These are phyloP conservation scores for Pyrenophora seminiperda DNA, from an alignment of 2,329 filamentous ascomycete genomes.

Conservation along the genomic window DNA sequence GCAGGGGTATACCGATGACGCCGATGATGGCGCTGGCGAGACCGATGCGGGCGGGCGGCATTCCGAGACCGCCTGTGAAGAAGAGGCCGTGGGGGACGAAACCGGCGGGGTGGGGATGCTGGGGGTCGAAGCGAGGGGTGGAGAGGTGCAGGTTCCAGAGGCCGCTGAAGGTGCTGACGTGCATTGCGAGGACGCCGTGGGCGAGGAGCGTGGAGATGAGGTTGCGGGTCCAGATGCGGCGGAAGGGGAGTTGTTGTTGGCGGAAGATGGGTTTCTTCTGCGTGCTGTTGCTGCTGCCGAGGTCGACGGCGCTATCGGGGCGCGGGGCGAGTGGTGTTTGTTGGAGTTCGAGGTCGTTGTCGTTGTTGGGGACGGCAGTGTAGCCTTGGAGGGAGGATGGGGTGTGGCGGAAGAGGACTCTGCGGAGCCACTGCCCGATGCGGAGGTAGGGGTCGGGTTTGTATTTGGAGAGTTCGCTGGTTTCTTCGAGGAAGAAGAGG, in stretches of 20 bases:
- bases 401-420: constrained; percentile 40
- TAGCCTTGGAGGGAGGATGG: constrained; percentile 37
- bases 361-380: constrained; percentile 33
- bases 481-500: constrained; percentile 70
- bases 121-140: constrained; percentile 50
- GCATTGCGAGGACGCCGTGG: constrained; percentile 54
- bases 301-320: constrained; percentile 1
- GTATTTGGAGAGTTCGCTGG: constrained; percentile 49
- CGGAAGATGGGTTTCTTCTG: constrained; percentile 13
- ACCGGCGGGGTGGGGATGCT: constrained; percentile 38
- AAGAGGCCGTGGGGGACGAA: constrained; percentile 49
- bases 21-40: constrained; percentile 56
- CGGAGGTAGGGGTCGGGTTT: constrained; percentile 50
- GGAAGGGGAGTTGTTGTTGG: constrained; percentile 51
- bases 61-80: constrained; percentile 57
- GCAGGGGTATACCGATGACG: constrained; percentile 53
- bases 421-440: constrained; percentile 47
- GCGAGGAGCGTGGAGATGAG: constrained; percentile 52
- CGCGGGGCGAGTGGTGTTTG: constrained; percentile 34
- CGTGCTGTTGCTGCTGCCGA: constrained; percentile 24
- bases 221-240: constrained; percentile 55
- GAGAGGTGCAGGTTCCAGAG: constrained; percentile 59
- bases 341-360: constrained; percentile 42
- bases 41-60: constrained; percentile 55
- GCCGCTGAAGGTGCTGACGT: constrained; percentile 56